Conservation (phyloP, 2,329 filamentous ascomycete species). For the Corynespora cassiicola region DNA sequence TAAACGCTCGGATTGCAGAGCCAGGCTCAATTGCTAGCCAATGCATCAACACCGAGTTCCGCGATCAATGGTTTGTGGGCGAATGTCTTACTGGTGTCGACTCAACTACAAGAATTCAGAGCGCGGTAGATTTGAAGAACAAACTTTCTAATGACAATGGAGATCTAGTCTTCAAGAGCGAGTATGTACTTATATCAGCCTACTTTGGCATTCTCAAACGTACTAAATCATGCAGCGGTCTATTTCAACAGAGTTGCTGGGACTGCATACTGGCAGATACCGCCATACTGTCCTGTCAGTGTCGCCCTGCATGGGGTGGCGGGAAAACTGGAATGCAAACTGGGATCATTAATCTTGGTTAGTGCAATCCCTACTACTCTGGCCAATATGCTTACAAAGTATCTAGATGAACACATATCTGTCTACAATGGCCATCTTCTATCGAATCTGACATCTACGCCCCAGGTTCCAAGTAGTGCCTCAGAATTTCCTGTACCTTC, state of each 20-base stretch:
- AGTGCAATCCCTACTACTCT: background rate
- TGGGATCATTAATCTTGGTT: constrained; percentile 8
- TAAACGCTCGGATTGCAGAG: background rate
- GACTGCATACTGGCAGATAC: constrained; percentile 6
- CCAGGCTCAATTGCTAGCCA: constrained; percentile 2
- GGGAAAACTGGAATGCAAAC: too few species aligned
- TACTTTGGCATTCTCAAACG: background rate
- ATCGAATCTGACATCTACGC: constrained; percentile 10
- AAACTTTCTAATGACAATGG: constrained; percentile 14
- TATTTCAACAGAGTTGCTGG: background rate
- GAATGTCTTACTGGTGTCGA: constrained; percentile 13
- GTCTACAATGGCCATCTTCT: constrained; percentile 17
- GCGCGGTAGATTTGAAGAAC: constrained; percentile 9
- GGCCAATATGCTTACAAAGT: background rate
- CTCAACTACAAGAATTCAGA: constrained; percentile 9
- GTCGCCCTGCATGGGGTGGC: constrained; percentile 1
- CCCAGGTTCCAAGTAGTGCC: constrained; percentile 3
- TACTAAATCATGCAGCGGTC: constrained; percentile 3
- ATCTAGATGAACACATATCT: constrained; percentile 14
- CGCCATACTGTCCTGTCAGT: constrained; percentile 7
- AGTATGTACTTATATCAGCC: background rate
- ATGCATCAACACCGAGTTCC: constrained; percentile 9
- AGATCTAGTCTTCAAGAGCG: constrained; percentile 3
- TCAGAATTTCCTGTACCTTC: constrained; percentile 9
- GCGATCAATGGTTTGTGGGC: constrained; percentile 11